Base-by-base conservation (phyloP, 495 filamentous ascomycete species). In the Baudoinia panamericana region DNA sequence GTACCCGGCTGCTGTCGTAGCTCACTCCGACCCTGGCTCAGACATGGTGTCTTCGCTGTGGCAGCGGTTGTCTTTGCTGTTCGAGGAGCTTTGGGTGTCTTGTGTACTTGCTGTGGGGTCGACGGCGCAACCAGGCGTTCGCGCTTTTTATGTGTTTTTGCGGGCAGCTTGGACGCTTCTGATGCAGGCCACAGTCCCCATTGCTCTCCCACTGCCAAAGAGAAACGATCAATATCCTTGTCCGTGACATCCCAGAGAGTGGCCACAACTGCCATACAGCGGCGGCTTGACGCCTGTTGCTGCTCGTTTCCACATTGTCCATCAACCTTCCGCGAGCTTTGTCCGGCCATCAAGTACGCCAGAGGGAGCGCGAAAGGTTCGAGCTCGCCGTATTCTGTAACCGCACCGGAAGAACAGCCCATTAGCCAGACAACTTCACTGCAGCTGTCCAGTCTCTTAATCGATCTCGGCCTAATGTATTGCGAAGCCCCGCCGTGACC, bases 161-260 rank as follows among this genome's bases (percentile, higher is more conserved):
- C 36, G 19, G 41, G 36, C 16, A 39, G 35, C 43, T 32, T 46
- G 37, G 55, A 36, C 39, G 50, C 32, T 29, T 42, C 38, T 20
- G 40, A 22, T 40, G 49, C 38, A 6, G 52, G 49, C 47, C 45
- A 62, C 2, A 97, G 55, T 11, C 90, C 90, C 90, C 90, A 97
- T 39, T 76, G 70, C 55, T 87, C 78, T 35, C 93, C 77, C 2
- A 79, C 63, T 12, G 70, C 63, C 17, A 73, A 73, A 0, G 84
- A 77, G 56, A 95, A 93, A 25, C 86, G 78, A 64, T 97, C 90
- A 51, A 93, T 90, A 56, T 97, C 90, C 48, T 80, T 80, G 52
- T 97, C 90, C 10, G 92, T 97, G 16, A 97, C 90, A 59, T 97
- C 90, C 90, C 90, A 97, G 25, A 97, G 66, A 4, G 82, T 93